phyloP scores from a whole-genome alignment of 106 monocot species.

The Platanthera zijinensis region DNA sequence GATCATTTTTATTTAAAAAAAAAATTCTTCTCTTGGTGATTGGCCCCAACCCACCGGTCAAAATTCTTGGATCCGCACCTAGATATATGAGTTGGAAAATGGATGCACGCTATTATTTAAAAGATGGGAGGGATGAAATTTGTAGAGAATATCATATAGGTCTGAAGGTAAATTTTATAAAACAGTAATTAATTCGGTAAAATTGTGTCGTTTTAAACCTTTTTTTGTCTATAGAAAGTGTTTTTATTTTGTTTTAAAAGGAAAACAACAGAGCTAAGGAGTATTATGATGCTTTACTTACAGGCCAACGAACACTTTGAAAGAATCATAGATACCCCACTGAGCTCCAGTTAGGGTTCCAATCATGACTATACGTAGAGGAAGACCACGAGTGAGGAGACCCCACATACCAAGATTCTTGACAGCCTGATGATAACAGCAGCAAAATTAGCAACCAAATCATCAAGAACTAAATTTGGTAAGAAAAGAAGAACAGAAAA shows the following conservation, averaged over 20 bases:
- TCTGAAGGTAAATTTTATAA: too few relatives aligned
- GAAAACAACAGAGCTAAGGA: background rate
- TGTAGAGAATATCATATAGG: too few relatives aligned
- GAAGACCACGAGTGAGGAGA: conserved; percentile 67
- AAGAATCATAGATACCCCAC: conserved; percentile 73
- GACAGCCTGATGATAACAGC: conserved; percentile 38
- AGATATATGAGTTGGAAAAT: too few relatives aligned
- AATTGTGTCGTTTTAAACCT: background rate
- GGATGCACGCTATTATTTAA: too few relatives aligned
- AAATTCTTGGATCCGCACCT: too few relatives aligned
- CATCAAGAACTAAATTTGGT: background rate
- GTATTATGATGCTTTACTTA: conserved; percentile 21
- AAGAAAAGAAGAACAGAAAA: background rate
- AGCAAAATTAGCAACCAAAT: background rate
- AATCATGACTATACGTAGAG: conserved; percentile 73
- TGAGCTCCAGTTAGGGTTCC: conserved; percentile 70
- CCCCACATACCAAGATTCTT: conserved; percentile 66
- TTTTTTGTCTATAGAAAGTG: background rate
- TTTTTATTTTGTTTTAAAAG: background rate
- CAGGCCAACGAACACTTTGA: conserved; percentile 78
- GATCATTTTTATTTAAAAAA: too few relatives aligned
- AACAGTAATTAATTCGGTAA: too few relatives aligned
- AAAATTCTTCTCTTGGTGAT: too few relatives aligned
- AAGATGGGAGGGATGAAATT: too few relatives aligned
- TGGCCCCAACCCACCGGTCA: too few relatives aligned